Percentiles rank a stretch among this genome's conserved stretches.
phyloP scores from a whole-genome alignment of 371 early-diverging fungal genomes.

The Apophysomyces ossiformis region DNA sequence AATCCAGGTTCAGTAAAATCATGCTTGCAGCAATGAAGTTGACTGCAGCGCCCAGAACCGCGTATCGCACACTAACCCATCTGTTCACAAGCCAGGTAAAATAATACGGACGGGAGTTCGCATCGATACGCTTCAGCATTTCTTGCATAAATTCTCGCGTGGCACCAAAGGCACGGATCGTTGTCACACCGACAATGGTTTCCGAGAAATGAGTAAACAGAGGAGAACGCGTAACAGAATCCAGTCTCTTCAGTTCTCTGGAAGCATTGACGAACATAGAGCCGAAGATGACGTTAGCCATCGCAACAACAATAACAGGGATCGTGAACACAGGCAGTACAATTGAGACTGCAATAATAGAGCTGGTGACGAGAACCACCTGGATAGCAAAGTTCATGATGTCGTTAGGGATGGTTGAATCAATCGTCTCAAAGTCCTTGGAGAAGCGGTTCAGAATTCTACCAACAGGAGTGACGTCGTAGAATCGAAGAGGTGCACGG shows the following conservation, averaged over 20 bases:
- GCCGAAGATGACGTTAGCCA: conserved; percentile 50
- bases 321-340: conserved; percentile 62
- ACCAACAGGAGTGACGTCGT: conserved; percentile 65
- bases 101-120: conserved; percentile 69
- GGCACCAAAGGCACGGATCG: conserved; percentile 76
- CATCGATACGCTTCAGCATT: conserved; percentile 55
- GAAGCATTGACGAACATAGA: conserved; percentile 62
- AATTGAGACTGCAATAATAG: conserved; percentile 54
- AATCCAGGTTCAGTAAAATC: conserved; percentile 45
- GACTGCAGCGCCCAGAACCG: conserved; percentile 67
- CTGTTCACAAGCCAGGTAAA: conserved; percentile 77
- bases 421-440: conserved; percentile 42
- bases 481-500: conserved; percentile 12
- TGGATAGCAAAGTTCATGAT: background rate
- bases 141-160: conserved; percentile 56
- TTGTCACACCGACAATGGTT: conserved; percentile 61
- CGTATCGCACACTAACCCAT: conserved; percentile 80
- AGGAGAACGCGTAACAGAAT: conserved; percentile 71
- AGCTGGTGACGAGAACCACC: background rate
- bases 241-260: conserved; percentile 78
- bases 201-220: conserved; percentile 76
- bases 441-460: conserved; percentile 34
- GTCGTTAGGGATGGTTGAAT: conserved; percentile 38
- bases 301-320: conserved; percentile 37
- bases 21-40: conserved; percentile 60